phyloP scores from a whole-genome alignment of 2,329 filamentous ascomycete species.

The Colletotrichum nymphaeae region DNA sequence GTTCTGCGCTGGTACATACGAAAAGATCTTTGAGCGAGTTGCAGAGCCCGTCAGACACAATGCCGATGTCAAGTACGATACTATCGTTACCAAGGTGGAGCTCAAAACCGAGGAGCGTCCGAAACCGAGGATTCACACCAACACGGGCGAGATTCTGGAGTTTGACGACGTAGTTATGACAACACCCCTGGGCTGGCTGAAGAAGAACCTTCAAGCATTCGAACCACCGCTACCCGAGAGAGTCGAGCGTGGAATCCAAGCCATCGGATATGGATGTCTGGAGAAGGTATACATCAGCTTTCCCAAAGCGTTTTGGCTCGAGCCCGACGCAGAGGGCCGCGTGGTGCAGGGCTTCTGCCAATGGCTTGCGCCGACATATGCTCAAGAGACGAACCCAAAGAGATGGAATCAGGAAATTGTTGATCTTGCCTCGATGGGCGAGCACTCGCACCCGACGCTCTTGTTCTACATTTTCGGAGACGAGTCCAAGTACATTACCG shows the following conservation, averaged over 20 bases:
- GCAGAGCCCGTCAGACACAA: constrained; percentile 66
- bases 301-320: constrained; percentile 78
- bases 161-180: constrained; percentile 80
- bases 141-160: constrained; percentile 55
- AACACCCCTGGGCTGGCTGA: constrained; percentile 75
- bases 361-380: constrained; percentile 80
- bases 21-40: constrained; percentile 67
- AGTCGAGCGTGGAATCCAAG: constrained; percentile 70
- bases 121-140: constrained; percentile 55
- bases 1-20: constrained; percentile 70
- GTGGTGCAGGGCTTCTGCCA: constrained; percentile 76
- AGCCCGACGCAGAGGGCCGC: constrained; percentile 50
- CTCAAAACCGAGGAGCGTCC: constrained; percentile 41
- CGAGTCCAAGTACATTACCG: constrained; percentile 66
- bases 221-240: constrained; percentile 68
- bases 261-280: constrained; percentile 76
- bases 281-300: constrained; percentile 82
- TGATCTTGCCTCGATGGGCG: constrained; percentile 77
- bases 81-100: constrained; percentile 58
- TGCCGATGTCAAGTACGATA: constrained; percentile 65
- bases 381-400: constrained; percentile 67
- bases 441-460: constrained; percentile 79
- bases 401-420: constrained; percentile 82
- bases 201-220: constrained; percentile 68
- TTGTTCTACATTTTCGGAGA: constrained; percentile 84